Evolutionary conservation across 2,329 filamentous ascomycete species (phyloP), one percentile per base, ranked within the genome.

Genomic region (Xylariaceae sp.): DNA sequence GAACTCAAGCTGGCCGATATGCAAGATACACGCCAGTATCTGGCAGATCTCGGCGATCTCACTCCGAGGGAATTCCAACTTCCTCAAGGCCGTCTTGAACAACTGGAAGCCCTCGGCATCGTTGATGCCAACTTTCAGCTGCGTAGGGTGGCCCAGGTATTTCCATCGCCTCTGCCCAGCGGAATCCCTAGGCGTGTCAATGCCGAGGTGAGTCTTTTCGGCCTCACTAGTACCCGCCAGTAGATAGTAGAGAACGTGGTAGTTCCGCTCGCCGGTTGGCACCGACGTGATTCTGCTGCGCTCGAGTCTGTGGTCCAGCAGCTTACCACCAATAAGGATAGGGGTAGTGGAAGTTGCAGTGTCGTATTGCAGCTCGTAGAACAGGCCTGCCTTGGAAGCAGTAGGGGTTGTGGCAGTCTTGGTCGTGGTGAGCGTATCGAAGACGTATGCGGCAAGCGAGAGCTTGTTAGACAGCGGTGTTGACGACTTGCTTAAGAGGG

Each of bases 21-120:
- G 92, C n/a, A 98, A 73, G 50, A 98, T 96, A 52, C 81, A 83
- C 21, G 92, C 92, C 37, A 98, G 71, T 34, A 97, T 77, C 67
- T 98, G 92, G 62, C 92, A 98, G 40, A 98, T 89, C 60, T 96
- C 90, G 27, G 92, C 92, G 57, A 98, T 95, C 55, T 96, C 92
- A 44, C 83, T 82, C 38, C 89, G 78, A 3, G 90, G 85, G 48
- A 98, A 97, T 63, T 97, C 92, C 11, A 98, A 75, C 63, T 94
- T 96, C 49, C 89, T 78, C 34, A 98, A 69, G 1, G 92, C 92
- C 1, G 87, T 95, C 70, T 97, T 97, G 74, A 98, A 97, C 37
- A 97, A 83, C 59, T 94, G 87, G 63, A 98, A 98, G 4, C 90
- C 92, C 56, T 96, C 89, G 2, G 83, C 74, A 57, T 98, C 92